Evolutionary conservation across 176 grass and related monocot species (phyloP).

Genomic region (Aegilops tauschii): DNA sequence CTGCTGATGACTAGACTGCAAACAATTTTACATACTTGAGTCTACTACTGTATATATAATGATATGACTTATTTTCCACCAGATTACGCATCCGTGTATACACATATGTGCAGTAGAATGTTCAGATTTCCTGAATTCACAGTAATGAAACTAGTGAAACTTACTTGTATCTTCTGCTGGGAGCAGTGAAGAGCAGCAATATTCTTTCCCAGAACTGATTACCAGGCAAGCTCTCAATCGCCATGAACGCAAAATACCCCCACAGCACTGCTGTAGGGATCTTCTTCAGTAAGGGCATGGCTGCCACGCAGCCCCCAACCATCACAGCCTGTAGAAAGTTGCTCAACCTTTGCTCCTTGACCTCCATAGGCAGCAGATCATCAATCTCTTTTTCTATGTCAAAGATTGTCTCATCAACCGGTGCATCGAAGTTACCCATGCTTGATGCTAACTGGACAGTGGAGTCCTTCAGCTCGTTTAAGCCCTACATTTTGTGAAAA

Average conservation of each 20-base stretch:
- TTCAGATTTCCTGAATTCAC: neutral
- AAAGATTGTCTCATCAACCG: constrained; percentile 80
- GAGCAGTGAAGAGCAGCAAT: constrained; percentile 91
- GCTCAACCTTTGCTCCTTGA: constrained; percentile 92
- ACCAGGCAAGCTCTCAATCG: constrained; percentile 94
- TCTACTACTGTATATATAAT: neutral
- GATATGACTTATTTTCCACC: neutral
- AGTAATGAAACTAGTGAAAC: constrained; percentile 14
- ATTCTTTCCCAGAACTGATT: constrained; percentile 99
- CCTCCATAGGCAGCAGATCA: constrained; percentile 88
- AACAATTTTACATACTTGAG: neutral
- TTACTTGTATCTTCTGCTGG: constrained; percentile 96
- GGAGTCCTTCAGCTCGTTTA: constrained; percentile 88
- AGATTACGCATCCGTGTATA: neutral
- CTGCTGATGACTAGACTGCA: neutral
- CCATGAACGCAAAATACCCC: constrained; percentile 99
- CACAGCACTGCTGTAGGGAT: constrained; percentile 97
- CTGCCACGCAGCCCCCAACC: constrained; percentile 77
- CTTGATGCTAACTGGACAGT: constrained; percentile 84
- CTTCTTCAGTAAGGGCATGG: constrained; percentile 91
- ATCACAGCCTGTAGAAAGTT: constrained; percentile 76
- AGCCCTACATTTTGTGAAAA: constrained; percentile 35
- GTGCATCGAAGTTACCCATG: constrained; percentile 86
- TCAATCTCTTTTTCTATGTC: constrained; percentile 97
- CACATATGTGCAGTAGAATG: neutral